phyloP scores from a whole-genome alignment of 23 red algal genomes.

The Cyanidiococcus yangmingshanensis region DNA sequence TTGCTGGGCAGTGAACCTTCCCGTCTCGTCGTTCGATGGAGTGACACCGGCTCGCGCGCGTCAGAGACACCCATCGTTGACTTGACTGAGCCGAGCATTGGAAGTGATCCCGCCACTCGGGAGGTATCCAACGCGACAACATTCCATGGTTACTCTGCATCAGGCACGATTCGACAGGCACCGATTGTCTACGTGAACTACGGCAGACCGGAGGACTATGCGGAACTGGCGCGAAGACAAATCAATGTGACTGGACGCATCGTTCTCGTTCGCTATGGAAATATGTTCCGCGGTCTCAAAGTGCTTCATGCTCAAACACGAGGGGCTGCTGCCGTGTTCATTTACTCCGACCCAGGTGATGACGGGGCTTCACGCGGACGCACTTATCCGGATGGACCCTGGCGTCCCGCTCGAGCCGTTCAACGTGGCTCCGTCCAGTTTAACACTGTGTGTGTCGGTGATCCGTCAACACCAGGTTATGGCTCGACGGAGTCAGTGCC shows the following conservation, averaged over 20 bases:
- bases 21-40: slow-evolving; percentile 1
- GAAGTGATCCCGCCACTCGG: background rate
- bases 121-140: slow-evolving; percentile 4
- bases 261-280: slow-evolving; percentile 16
- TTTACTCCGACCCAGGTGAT: slow-evolving; percentile 15
- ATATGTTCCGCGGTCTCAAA: slow-evolving; percentile 20
- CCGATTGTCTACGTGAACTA: slow-evolving; percentile 23
- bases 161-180: background rate
- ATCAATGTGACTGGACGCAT: background rate
- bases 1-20: background rate
- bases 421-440: slow-evolving; percentile 19
- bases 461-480: slow-evolving; percentile 16
- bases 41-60: background rate
- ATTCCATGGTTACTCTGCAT: slow-evolving; percentile 19
- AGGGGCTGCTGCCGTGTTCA: slow-evolving; percentile 13
- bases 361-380: slow-evolving; percentile 4
- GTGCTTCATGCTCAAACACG: background rate
- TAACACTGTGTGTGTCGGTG: slow-evolving; percentile 5
- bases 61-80: background rate
- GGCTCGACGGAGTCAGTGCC: background rate
- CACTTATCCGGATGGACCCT: slow-evolving; percentile 9
- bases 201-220: slow-evolving; percentile 3
- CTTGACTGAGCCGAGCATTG: background rate
- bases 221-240: background rate
- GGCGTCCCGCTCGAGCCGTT: background rate